Conservation (phyloP, 2,329 filamentous ascomycete species). For the Aspergillus puulaauensis region DNA sequence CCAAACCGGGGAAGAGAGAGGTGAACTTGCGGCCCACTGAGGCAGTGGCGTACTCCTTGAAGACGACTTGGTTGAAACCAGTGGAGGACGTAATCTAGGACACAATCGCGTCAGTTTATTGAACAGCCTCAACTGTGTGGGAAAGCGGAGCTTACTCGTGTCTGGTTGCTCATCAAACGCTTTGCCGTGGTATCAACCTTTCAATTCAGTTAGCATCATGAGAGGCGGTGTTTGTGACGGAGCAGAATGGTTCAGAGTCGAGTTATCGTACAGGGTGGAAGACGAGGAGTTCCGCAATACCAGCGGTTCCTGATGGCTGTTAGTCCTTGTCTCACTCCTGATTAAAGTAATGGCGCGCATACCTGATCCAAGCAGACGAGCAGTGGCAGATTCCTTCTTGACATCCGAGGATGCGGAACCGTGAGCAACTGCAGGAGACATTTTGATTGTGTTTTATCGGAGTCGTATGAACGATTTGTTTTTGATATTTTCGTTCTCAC, state of each 20-base stretch:
- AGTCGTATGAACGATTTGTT: conserved; percentile 8
- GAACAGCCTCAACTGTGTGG: background rate
- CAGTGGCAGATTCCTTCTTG: conserved; percentile 86
- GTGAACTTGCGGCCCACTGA: conserved; percentile 76
- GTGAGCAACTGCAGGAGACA: conserved; percentile 57
- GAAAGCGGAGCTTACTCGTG: conserved; percentile 54
- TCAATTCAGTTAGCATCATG: conserved; percentile 21
- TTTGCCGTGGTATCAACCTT: conserved; percentile 98
- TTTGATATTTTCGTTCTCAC: conserved; percentile 8
- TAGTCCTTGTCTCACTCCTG: conserved; percentile 15
- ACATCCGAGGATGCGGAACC: conserved; percentile 57
- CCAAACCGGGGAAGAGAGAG: conserved; percentile 93
- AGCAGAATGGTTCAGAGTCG: background rate
- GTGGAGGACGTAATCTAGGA: conserved; percentile 55
- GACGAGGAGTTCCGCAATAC: conserved; percentile 87
- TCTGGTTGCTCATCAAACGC: conserved; percentile 98
- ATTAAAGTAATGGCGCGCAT: conserved; percentile 24
- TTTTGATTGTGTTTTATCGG: conserved; percentile 21
- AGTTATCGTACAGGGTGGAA: conserved; percentile 74
- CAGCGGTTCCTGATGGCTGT: conserved; percentile 69
- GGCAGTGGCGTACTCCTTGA: conserved; percentile 81
- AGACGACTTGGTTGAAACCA: conserved; percentile 86
- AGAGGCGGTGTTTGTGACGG: background rate
- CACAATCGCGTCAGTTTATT: conserved; percentile 19
- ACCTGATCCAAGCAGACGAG: conserved; percentile 91